Evolutionary conservation across 441 rosid species (phyloP).

Genomic region (Bruguiera hainesii): DNA sequence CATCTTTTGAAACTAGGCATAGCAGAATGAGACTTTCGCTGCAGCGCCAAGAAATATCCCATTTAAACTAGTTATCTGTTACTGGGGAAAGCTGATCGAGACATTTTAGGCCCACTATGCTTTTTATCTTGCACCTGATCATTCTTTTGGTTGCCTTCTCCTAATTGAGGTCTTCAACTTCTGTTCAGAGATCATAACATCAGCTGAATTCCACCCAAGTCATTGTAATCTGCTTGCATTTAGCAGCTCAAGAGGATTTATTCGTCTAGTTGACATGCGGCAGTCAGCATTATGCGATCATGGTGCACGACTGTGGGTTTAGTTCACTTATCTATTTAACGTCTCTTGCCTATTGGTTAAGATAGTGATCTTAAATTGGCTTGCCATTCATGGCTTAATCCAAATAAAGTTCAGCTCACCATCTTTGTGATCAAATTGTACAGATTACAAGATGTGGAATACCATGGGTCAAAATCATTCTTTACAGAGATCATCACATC

Average conservation of each 20-base stretch:
- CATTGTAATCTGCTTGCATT: constrained; percentile 68
- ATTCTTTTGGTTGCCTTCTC: constrained; percentile 9
- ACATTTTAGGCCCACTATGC: constrained; percentile 9
- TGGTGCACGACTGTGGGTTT: constrained; percentile 54
- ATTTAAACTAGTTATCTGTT: background rate
- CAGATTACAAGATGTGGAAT: constrained; percentile 62
- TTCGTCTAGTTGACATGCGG: constrained; percentile 64
- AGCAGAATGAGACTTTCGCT: background rate
- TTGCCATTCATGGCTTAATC: too few species aligned
- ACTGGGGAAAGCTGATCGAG: background rate
- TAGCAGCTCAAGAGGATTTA: constrained; percentile 75
- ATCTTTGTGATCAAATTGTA: background rate
- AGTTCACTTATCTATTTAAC: constrained; percentile 10
- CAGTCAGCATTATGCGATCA: constrained; percentile 69
- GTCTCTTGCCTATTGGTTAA: background rate
- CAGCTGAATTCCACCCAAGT: constrained; percentile 69
- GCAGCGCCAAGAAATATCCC: background rate
- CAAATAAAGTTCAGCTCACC: too few species aligned
- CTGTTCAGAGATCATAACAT: constrained; percentile 67
- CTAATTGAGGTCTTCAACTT: constrained; percentile 22
- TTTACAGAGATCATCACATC: constrained; percentile 64
- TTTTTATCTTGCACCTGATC: background rate
- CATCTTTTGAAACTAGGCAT: background rate
- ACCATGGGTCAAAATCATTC: constrained; percentile 50
- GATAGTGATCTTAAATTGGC: constrained; percentile 1